These are phyloP conservation scores for Colletotrichum orchidophilum DNA, from an alignment of 2,329 filamentous ascomycete species.

Conservation along the genomic window DNA sequence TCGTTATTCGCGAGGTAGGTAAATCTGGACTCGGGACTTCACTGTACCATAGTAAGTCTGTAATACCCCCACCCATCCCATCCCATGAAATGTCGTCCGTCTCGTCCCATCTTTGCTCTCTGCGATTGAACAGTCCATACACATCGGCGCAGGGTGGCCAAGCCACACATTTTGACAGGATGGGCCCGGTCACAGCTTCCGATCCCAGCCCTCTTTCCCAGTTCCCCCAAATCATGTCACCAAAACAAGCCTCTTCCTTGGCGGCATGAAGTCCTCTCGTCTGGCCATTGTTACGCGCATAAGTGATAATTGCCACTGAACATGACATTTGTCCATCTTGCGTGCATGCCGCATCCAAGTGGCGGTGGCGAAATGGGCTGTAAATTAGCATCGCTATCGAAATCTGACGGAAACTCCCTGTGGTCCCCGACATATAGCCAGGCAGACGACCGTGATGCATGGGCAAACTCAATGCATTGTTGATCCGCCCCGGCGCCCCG, in stretches of 20 bases:
- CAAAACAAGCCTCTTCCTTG: neutral
- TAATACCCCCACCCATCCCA: neutral
- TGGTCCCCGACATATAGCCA: too few relatives aligned
- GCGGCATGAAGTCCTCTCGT: neutral
- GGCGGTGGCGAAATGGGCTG: too few relatives aligned
- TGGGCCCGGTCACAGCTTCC: neutral
- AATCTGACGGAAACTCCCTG: too few relatives aligned
- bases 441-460: too few relatives aligned
- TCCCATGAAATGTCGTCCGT: neutral
- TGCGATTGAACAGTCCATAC: neutral
- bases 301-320: neutral
- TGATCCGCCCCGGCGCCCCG: too few relatives aligned
- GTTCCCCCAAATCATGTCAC: too few relatives aligned
- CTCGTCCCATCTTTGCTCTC: neutral
- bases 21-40: neutral
- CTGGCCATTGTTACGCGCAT: neutral
- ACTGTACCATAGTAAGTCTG: too few relatives aligned
- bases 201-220: too few relatives aligned
- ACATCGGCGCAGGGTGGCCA: neutral
- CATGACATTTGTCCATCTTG: neutral
- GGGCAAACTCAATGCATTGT: too few relatives aligned
- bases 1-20: neutral
- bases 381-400: neutral
- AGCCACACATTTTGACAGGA: neutral
- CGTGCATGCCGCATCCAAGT: neutral